A percentile compares a stretch with the other conserved stretches of the same genome.
These are phyloP conservation scores for Tolypocladium inflatum DNA, from an alignment of 2,329 filamentous ascomycete species.

Conservation along the genomic window DNA sequence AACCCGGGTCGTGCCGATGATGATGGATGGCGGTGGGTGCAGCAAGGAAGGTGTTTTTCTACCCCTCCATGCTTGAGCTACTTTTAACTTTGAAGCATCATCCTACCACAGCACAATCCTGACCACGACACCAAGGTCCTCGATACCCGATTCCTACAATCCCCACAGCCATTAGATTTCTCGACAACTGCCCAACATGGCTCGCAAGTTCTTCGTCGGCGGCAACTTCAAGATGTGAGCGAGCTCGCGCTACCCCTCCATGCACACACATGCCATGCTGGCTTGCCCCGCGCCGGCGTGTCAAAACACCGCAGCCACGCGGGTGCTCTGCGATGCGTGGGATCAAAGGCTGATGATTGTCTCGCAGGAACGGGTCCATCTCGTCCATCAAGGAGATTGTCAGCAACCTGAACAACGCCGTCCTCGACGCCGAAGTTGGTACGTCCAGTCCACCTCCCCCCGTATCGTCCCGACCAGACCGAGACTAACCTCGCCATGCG, in stretches of 20 bases:
- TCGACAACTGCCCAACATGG: constrained; percentile 53
- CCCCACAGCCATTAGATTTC: neutral
- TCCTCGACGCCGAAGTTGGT: constrained; percentile 69
- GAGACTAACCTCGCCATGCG: constrained; percentile 4
- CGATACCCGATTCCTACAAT: neutral
- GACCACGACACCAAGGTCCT: neutral
- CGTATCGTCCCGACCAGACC: neutral
- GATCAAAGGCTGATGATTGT: constrained; percentile 1
- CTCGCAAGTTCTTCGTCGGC: constrained; percentile 94
- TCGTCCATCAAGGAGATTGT: constrained; percentile 88
- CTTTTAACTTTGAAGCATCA: neutral
- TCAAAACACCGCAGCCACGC: constrained; percentile 18
- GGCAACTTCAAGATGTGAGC: constrained; percentile 99
- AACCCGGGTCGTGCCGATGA: neutral
- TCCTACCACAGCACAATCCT: neutral
- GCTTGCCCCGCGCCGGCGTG: constrained; percentile 7
- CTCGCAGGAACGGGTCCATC: constrained; percentile 78
- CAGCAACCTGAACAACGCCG: constrained; percentile 75
- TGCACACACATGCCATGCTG: neutral
- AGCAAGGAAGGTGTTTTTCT: neutral
- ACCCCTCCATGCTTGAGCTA: neutral
- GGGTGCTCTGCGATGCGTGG: neutral
- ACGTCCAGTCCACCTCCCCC: constrained; percentile 21
- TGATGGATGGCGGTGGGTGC: neutral
- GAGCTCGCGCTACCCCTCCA: constrained; percentile 29